Percentiles rank a stretch among this genome's conserved stretches.
phyloP scores from a whole-genome alignment of 495 filamentous ascomycete genomes.

The Xylaria intraflava region DNA sequence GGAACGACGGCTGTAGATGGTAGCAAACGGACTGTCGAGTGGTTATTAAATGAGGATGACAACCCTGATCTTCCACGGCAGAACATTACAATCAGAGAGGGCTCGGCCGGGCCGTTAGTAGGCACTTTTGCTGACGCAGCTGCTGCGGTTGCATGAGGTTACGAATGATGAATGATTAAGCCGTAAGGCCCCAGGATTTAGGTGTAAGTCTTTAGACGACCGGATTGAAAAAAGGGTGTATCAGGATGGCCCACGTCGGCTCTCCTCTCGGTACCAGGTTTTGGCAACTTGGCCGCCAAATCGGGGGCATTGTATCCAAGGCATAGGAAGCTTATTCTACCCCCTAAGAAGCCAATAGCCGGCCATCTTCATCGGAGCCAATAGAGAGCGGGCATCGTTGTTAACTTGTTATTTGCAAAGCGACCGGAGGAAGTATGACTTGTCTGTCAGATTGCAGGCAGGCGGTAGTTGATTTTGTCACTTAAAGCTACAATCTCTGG shows the following conservation, averaged over 20 bases:
- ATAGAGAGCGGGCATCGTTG: neutral
- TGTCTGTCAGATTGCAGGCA: neutral
- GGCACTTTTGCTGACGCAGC: conserved; percentile 47
- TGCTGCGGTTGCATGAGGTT: conserved; percentile 32
- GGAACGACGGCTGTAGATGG: conserved; percentile 23
- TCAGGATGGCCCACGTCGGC: neutral
- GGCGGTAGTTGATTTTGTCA: neutral
- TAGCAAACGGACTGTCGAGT: conserved; percentile 35
- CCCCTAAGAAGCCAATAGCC: neutral
- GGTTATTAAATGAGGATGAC: conserved; percentile 42
- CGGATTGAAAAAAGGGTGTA: neutral
- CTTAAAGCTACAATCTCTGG: neutral
- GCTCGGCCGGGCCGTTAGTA: conserved; percentile 38
- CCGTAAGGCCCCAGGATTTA: conserved; percentile 1
- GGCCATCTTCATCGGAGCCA: neutral
- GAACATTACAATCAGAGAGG: conserved; percentile 36
- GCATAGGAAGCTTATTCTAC: neutral
- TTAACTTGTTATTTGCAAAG: neutral
- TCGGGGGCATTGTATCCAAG: neutral
- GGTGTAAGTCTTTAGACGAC: neutral
- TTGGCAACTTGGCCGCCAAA: neutral
- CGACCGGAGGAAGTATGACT: neutral
- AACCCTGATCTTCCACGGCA: conserved; percentile 37
- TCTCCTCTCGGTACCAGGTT: neutral
- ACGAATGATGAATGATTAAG: conserved; percentile 9